A percentile compares a stretch with the other conserved stretches of the same genome.
phyloP scores from a whole-genome alignment of 768 basidiomycete species.

The Galerina marginata region DNA sequence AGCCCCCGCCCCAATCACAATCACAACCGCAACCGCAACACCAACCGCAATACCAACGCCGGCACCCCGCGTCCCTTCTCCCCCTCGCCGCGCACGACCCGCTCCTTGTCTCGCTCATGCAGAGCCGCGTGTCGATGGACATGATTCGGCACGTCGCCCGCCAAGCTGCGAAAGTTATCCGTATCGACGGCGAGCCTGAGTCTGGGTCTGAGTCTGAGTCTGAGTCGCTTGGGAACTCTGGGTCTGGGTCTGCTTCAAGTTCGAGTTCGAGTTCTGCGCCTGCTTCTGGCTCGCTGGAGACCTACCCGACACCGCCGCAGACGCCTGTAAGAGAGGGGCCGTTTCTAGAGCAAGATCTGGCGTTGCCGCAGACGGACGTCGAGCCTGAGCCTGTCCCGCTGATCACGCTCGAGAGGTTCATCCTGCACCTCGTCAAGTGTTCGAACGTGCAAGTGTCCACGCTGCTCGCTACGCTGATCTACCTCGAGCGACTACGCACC shows the following conservation, averaged over 20 bases:
- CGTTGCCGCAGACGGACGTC: too few relatives aligned
- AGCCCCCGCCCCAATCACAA: too few relatives aligned
- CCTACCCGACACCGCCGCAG: constrained; percentile 70
- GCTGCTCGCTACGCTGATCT: constrained; percentile 87
- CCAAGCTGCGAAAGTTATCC: constrained; percentile 77
- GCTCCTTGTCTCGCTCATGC: constrained; percentile 78
- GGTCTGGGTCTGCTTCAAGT: not conserved
- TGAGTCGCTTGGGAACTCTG: constrained; percentile 20
- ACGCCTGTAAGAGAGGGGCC: constrained; percentile 59
- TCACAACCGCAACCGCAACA: not conserved
- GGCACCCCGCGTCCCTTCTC: constrained; percentile 84
- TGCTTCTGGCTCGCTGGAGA: constrained; percentile 11
- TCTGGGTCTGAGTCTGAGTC: constrained; percentile 1
- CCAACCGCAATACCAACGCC: constrained; percentile 33
- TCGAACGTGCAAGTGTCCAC: constrained; percentile 93
- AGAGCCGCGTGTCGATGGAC: constrained; percentile 76
- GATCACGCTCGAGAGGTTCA: constrained; percentile 83
- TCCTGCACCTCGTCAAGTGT: constrained; percentile 75
- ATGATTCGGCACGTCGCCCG: constrained; percentile 89
- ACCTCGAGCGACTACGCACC: constrained; percentile 83
- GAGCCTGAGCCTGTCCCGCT: constrained; percentile 21
- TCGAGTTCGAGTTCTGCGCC: constrained; percentile 24
- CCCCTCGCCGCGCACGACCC: constrained; percentile 80
- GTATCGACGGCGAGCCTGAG: constrained; percentile 58
- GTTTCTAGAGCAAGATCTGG: not conserved